Percentiles rank a stretch among this genome's conserved stretches.
Evolutionary conservation across 1,284 basidiomycete species (phyloP).

Genomic region (Marasmius fiardii): DNA sequence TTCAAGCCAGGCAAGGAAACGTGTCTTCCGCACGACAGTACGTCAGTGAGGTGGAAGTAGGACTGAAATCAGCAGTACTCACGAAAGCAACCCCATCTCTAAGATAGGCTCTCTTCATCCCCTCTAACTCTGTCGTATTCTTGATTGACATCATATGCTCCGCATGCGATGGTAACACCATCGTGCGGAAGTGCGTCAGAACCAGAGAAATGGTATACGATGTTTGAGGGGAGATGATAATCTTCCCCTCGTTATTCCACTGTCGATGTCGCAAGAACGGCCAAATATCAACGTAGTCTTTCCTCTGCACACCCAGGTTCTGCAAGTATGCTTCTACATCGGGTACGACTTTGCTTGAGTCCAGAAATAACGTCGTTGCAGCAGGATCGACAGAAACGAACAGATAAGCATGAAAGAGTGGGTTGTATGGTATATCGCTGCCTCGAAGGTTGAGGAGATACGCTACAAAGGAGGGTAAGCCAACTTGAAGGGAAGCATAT

Average conservation of each 20-base stretch:
- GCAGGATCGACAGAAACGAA: conserved; percentile 59
- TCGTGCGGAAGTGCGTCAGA: conserved; percentile 75
- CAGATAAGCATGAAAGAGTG: conserved; percentile 84
- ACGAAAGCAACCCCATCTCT: conserved; percentile 93
- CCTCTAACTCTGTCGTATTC: conserved; percentile 82
- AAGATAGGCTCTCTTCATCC: conserved; percentile 81
- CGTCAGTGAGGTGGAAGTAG: conserved; percentile 5
- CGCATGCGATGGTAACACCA: conserved; percentile 62
- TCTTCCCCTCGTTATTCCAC: conserved; percentile 70
- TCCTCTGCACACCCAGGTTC: conserved; percentile 53
- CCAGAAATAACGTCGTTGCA: conserved; percentile 62
- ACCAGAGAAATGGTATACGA: conserved; percentile 79
- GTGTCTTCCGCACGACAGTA: conserved; percentile 40
- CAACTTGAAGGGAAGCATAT: conserved; percentile 9
- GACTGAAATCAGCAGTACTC: conserved; percentile 24
- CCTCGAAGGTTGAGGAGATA: conserved; percentile 85
- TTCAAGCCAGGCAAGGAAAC: conserved; percentile 92
- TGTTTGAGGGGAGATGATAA: conserved; percentile 68
- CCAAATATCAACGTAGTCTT: conserved; percentile 81
- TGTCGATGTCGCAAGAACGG: conserved; percentile 68
- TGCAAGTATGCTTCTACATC: conserved; percentile 58
- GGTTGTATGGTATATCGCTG: conserved; percentile 83
- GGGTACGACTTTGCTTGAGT: conserved; percentile 53
- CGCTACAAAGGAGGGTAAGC: conserved; percentile 36
- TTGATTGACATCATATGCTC: conserved; percentile 86